Evolutionary conservation across 352 stramenopile species (phyloP), one percentile per base, ranked within the genome.

Genomic region (Nothophytophthora sp.): DNA sequence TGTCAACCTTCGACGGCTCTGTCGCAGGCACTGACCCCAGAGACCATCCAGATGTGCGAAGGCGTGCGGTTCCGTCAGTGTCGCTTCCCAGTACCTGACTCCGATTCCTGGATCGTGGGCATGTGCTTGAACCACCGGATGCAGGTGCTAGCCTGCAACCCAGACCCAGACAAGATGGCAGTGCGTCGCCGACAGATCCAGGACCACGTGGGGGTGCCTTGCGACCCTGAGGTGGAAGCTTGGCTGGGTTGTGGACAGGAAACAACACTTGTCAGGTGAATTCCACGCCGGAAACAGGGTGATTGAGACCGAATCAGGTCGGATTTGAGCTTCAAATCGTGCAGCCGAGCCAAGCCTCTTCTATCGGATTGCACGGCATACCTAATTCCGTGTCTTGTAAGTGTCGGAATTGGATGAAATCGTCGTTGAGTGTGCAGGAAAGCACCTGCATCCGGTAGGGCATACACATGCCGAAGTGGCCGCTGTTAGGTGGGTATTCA

Each of bases 41-140:
- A 36, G 8, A 67, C 50, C 1, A 67, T 60, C 15, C 29, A 73
- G 20, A 50, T 68, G 35, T 75, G 64, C 33, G 64, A 51, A 8
- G 57, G 57, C 9, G 36, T 73, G 0, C 41, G 43, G 19, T 76
- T 60, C 15, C 50, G 50, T 7, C 33, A 73, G 44, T 78, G 64
- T 13, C 22, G 54, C 12, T 11, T 71, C 1, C 50, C 56, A n/a
- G 34, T 36, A 16, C 38, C 27, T 2, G 19, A 42, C 4, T 24
- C 50, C 0, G 29, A 34, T 5, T 50, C 49, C 12, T 40, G 7
- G 15, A 33, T 62, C 16, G 29, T 41, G 5, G 65, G 61, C 2
- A 76, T 79, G 22, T 76, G 69, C 23, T 74, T 59, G 19, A 69
- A 67, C 28, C 65, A 53, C n/a, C 53, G 51, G 0, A 60, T 80